Base-by-base conservation (phyloP, 1,284 basidiomycete genomes). In the Cerioporus squamosus region DNA sequence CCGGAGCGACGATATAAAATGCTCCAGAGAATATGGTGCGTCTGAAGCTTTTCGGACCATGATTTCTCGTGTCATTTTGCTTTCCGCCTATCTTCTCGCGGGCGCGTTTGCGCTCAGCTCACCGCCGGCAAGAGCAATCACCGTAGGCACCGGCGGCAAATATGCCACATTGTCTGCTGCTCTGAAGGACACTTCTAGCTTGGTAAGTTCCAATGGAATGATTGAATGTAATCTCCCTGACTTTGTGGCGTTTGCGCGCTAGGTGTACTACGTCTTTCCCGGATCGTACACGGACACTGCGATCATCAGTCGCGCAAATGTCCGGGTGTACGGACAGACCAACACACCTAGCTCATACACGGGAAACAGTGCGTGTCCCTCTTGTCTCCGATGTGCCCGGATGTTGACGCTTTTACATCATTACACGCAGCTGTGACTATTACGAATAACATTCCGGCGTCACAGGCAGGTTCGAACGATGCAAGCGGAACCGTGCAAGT, bases 241-340 rank as follows among this genome's bases (percentile, higher is more conserved):
- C 40, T 39, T 36, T 33, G 36, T 53, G 49, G 47, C 44, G 15
- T 40, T 3, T 33, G 29, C 43, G 39, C 31, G n/a, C 3, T 70
- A 75, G 55, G 72, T 76, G 6, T 81, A 85, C 58, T 85, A 85
- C 73, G 78, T 86, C 38, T 84, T 75, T 62, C 76, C 83, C 14
- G 83, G 82, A 7, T 83, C 79, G 3, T 86, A 85, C 67, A 74
- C 70, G 10, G 84, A 81, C 55, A 83, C 83, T 63, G 78, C 84
- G 5, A 72, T 77, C 53, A 82, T 86, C 59, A 79, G 77, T 15
- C 79, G 82, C 24, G 57, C 65, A n/a, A 68, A 68, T 24, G 61
- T 68, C 23, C 67, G 60, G 23, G 66, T 72, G 61, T 65, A 64
- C 42, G 60, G 61, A 3, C 60, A 68, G 57, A 68, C 68, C 39